These are phyloP conservation scores for Trichoderma harzianum DNA, from an alignment of 2,329 filamentous ascomycete species.

Conservation along the genomic window DNA sequence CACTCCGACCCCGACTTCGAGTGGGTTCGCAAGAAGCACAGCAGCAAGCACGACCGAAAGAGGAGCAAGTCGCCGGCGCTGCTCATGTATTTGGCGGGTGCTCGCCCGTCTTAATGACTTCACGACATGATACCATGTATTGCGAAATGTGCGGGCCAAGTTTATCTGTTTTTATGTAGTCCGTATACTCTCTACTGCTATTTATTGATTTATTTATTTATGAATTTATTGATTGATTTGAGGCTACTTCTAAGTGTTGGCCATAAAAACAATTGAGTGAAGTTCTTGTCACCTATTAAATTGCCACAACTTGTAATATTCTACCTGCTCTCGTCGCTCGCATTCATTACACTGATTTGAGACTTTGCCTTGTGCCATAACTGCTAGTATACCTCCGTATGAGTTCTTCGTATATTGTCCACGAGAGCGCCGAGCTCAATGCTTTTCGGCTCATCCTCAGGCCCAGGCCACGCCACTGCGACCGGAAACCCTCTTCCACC, in stretches of 20 bases:
- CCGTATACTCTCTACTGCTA: background rate
- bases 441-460: constrained; percentile 89
- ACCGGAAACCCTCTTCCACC: constrained; percentile 71
- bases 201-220: background rate
- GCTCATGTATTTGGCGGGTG: constrained; percentile 57
- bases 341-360: background rate
- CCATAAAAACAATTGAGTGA: background rate
- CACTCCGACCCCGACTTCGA: constrained; percentile 49
- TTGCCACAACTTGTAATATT: background rate
- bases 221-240: background rate
- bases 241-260: background rate
- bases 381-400: constrained; percentile 55
- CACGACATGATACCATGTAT: background rate
- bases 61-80: constrained; percentile 56
- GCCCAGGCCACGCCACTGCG: constrained; percentile 80
- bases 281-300: background rate
- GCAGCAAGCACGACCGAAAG: constrained; percentile 38
- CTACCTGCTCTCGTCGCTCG: background rate
- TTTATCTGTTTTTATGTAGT: constrained; percentile 1
- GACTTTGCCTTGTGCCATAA: constrained; percentile 1
- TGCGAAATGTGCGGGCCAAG: background rate
- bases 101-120: constrained; percentile 36
- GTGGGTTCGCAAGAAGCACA: constrained; percentile 54
- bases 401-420: constrained; percentile 95
- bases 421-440: constrained; percentile 88